Evolutionary conservation across 129 eudicot species (phyloP).

Genomic region (Flaveria robusta): DNA sequence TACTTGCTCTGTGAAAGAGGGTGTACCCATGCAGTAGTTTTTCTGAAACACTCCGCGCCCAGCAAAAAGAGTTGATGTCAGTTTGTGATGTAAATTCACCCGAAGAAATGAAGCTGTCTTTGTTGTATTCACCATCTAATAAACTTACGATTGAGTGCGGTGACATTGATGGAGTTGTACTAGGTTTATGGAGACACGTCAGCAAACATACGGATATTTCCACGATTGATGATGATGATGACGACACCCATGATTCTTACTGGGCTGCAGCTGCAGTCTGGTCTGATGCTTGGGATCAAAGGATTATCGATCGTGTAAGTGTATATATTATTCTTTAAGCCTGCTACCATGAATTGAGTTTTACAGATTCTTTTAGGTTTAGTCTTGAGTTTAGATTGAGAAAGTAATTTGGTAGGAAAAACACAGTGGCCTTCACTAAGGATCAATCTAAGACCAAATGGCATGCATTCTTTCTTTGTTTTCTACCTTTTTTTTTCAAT

Average conservation of each 20-base stretch:
- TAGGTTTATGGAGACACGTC: conserved; percentile 74
- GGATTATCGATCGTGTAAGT: conserved; percentile 84
- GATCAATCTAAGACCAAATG: conserved; percentile 19
- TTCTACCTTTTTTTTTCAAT: not conserved
- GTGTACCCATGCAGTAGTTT: conserved; percentile 90
- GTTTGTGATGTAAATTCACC: conserved; percentile 39
- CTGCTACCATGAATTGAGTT: conserved; percentile 16
- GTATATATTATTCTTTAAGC: conserved; percentile 18
- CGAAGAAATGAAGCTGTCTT: conserved; percentile 52
- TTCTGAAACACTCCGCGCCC: conserved; percentile 48
- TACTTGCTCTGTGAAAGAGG: conserved; percentile 61
- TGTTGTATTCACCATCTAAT: conserved; percentile 43
- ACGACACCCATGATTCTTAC: conserved; percentile 68
- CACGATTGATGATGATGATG: conserved; percentile 69
- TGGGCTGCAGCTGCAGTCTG: conserved; percentile 96
- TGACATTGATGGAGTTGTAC: conserved; percentile 89
- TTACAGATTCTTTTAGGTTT: conserved; percentile 12
- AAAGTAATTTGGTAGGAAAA: conserved; percentile 20
- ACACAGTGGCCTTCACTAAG: conserved; percentile 17
- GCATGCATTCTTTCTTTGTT: not conserved
- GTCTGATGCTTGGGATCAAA: conserved; percentile 95
- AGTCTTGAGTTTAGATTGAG: conserved; percentile 7
- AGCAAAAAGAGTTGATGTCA: conserved; percentile 44
- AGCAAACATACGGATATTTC: conserved; percentile 51
- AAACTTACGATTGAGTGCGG: conserved; percentile 61